Percentiles rank a stretch among this genome's conserved stretches.
Evolutionary conservation across 495 filamentous ascomycete genomes (phyloP).

Genomic region (Aspergillus conjunctus): DNA sequence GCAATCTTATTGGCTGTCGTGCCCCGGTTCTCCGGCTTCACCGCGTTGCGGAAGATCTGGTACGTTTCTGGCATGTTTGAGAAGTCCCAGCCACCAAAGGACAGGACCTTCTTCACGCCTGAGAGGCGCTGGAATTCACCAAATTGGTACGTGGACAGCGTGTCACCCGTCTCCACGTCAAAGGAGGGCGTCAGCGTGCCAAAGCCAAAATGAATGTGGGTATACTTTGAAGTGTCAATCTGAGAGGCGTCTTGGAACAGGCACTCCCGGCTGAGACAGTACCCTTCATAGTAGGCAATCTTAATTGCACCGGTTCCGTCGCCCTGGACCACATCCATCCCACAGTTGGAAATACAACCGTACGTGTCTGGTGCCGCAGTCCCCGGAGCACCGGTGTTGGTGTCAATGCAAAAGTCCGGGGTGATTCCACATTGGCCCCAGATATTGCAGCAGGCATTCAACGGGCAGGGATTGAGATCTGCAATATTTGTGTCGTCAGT

Average conservation of each 20-base stretch:
- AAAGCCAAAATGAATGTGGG: conserved; percentile 52
- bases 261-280: conserved; percentile 19
- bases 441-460: conserved; percentile 35
- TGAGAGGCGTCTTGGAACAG: conserved; percentile 20
- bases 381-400: conserved; percentile 38
- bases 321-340: conserved; percentile 37
- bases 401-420: conserved; percentile 46
- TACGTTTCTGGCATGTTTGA: conserved; percentile 39
- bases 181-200: conserved; percentile 33
- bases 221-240: conserved; percentile 33
- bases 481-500: conserved; percentile 25
- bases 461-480: conserved; percentile 33
- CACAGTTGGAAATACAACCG: conserved; percentile 53
- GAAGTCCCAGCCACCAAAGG: conserved; percentile 54
- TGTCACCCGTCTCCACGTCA: conserved; percentile 26
- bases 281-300: conserved; percentile 20
- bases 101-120: conserved; percentile 40
- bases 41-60: conserved; percentile 37
- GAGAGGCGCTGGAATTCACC: conserved; percentile 26
- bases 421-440: conserved; percentile 48
- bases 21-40: conserved; percentile 33
- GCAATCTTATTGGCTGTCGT: conserved; percentile 38
- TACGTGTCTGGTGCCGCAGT: conserved; percentile 32
- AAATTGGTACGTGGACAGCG: conserved; percentile 22
- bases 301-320: conserved; percentile 18